Evolutionary conservation across 768 basidiomycete species (phyloP), one percentile per base, ranked within the genome.

Genomic region (Tricholoma terreum): DNA sequence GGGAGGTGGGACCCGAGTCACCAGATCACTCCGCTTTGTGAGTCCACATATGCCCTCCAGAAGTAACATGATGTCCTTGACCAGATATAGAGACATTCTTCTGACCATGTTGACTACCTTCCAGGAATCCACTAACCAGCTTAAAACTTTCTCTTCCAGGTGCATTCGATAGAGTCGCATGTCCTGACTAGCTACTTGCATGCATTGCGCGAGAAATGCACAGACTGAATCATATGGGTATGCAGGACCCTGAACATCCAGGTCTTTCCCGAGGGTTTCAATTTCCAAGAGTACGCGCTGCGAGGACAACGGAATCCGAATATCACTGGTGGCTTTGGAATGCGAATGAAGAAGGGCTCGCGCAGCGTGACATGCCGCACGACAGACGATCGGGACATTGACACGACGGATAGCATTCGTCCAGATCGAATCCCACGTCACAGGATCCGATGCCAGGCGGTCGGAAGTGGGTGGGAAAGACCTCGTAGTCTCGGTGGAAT

Each of bases 221-320:
- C 95, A 97, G 36, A 96, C 92, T 1, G 95, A 86, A 66, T 99
- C 97, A 64, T 82, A 90, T 0, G 94, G 93, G 64, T 83, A 87
- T 12, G 84, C 75, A 2, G 95, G 94, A 0, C 94, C 95, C 72
- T 98, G 96, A 14, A 97, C 81, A 61, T 92, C 89, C 57, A 99
- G 76, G 60, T 96, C 92, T 59, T 87, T 87, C 1, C 85, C 81
- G 48, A 98, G 75, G 0, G 79, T 76, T 67, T 94, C 93, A 49
- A 98, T 85, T 67, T 95, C 93, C 2, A 73, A 65, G 12, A 90
- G 75, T 45, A 89, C 73, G 12, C 80, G 81, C 35, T 85, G 82
- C 12, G 82, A 71, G 3, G 82, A 76, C 21, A 91, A 74, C 52
- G 73, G 65, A 17, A 71, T 67, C 52, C 66, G 66, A 6, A 60